Conservation (phyloP, 2,329 filamentous ascomycete genomes). For the Cladosporium sp. region DNA sequence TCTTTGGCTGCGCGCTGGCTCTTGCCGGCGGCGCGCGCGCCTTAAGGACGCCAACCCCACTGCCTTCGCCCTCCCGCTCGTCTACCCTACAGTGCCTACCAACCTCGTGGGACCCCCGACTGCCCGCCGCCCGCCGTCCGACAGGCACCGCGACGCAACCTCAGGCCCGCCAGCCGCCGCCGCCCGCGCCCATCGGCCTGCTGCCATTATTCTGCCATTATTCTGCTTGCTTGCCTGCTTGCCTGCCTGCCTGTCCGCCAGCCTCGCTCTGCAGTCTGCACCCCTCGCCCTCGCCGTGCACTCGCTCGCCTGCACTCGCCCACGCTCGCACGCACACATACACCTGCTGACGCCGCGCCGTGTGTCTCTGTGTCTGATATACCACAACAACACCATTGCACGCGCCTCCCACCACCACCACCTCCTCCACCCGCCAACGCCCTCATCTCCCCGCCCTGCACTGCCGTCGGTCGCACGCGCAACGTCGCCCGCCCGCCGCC, state of each 20-base stretch:
- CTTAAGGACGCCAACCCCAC: slow-evolving; percentile 11
- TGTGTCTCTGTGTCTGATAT: too few relatives aligned
- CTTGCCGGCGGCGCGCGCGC: not conserved
- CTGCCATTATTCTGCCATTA: not conserved
- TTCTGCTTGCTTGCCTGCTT: too few relatives aligned
- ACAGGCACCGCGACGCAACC: too few relatives aligned
- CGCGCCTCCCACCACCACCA: too few relatives aligned
- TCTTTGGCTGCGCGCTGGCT: not conserved
- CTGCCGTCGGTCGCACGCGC: not conserved
- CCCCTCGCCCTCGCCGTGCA: not conserved
- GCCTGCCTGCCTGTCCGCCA: not conserved
- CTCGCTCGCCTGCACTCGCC: not conserved
- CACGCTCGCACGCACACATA: not conserved
- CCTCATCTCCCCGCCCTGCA: not conserved
- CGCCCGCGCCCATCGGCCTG: not conserved
- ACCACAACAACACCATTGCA: too few relatives aligned
- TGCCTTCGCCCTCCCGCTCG: slow-evolving; percentile 9
- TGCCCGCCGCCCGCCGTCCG: not conserved
- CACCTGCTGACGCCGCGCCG: not conserved
- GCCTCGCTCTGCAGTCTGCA: not conserved
- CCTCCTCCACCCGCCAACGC: not conserved
- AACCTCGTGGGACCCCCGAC: slow-evolving; percentile 6
- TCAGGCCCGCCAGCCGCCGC: not conserved
- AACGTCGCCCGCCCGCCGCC: slow-evolving; percentile 3
- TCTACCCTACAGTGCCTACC: not conserved